phyloP scores from a whole-genome alignment of 2,329 filamentous ascomycete species.

The Cordyceps militaris region DNA sequence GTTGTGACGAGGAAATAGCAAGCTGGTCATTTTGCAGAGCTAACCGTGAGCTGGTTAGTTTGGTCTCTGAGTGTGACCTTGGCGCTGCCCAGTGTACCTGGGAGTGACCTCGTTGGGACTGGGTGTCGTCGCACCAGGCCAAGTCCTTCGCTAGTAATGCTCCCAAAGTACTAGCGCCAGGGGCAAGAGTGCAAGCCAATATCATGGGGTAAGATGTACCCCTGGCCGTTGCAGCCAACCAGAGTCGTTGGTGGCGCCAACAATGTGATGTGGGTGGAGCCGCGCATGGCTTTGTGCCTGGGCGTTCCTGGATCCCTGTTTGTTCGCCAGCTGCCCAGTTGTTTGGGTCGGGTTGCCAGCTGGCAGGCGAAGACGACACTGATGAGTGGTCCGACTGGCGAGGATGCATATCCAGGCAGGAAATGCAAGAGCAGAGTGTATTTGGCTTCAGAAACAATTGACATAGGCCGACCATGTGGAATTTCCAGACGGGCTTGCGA shows the following conservation, averaged over 20 bases:
- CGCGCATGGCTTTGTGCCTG: not conserved
- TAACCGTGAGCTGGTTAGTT: no score
- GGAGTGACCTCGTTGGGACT: not conserved
- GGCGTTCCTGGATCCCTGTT: not conserved
- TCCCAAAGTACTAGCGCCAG: constrained; percentile 12
- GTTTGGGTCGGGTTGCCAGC: not conserved
- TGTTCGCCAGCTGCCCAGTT: not conserved
- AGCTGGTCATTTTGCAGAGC: no score
- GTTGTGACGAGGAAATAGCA: not conserved
- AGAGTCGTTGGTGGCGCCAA: not conserved
- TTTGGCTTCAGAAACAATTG: not conserved
- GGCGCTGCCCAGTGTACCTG: not conserved
- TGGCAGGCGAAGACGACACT: not conserved
- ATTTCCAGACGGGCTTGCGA: not conserved
- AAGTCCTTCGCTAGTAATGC: not conserved
- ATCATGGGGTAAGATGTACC: constrained; percentile 11
- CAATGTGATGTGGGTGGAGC: not conserved
- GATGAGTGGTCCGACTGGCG: not conserved
- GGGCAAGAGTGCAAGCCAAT: not conserved
- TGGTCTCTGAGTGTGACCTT: not conserved
- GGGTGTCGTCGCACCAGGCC: not conserved
- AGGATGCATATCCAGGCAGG: not conserved
- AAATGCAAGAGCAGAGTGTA: no score
- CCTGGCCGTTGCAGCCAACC: not conserved
- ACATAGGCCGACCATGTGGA: not conserved